phyloP scores from a whole-genome alignment of 2,329 filamentous ascomycete species.

The Alternaria sp. region DNA sequence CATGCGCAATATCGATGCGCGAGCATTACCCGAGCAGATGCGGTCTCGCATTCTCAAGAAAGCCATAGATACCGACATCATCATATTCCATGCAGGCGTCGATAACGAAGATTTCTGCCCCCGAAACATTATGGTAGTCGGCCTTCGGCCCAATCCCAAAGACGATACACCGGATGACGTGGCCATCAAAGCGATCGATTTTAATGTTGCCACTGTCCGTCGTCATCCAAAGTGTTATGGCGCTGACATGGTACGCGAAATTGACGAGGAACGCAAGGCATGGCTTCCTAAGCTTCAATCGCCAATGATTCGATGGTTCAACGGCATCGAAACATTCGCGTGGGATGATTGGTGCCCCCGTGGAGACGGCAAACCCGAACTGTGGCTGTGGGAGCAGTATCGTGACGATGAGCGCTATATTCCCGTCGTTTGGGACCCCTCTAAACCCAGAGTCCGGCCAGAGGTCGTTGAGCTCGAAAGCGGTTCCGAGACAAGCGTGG shows the following conservation, averaged over 20 bases:
- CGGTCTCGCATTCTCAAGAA: slow-evolving; percentile 4
- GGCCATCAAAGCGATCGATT: slow-evolving; percentile 7
- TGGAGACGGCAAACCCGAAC: neutral
- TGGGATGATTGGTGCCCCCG: neutral
- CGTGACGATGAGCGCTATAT: slow-evolving; percentile 2
- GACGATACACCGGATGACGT: neutral
- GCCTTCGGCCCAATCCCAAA: neutral
- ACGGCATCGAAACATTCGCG: neutral
- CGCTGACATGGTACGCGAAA: neutral
- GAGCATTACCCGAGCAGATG: neutral
- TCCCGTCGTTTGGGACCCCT: slow-evolving; percentile 5
- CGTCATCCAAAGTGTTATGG: neutral
- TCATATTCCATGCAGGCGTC: slow-evolving; percentile 2
- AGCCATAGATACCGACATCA: neutral
- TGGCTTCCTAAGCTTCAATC: neutral
- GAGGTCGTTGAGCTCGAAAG: neutral
- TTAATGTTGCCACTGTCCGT: neutral
- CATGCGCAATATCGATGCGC: neutral
- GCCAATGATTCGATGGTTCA: neutral
- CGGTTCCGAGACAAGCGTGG: neutral
- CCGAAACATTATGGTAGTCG: slow-evolving; percentile 15
- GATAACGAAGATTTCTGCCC: slow-evolving; percentile 6
- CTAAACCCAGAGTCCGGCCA: too few relatives aligned
- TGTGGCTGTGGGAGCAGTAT: slow-evolving; percentile 8
- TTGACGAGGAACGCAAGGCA: neutral